Base-by-base conservation (phyloP, 306 rosid species). In the Acmispon strigosus region DNA sequence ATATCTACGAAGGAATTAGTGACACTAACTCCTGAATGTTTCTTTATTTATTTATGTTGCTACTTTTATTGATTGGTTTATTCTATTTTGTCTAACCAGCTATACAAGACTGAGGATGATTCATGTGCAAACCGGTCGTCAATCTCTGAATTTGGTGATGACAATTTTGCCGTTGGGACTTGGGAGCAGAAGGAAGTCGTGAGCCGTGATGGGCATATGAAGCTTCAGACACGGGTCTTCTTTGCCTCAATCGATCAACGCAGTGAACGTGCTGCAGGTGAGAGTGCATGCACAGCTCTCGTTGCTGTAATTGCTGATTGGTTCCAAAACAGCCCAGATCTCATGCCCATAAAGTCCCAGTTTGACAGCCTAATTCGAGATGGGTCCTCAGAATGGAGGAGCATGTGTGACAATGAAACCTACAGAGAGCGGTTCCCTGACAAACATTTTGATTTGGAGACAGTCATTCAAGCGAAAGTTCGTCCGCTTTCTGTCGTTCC, bases 221-320 rank as follows among this genome's bases (percentile, higher is more conserved):
- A 85, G 78, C 97, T 95, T 80, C 84, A 83, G 73, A 85, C 96
- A 49, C 87, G 89, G 62, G 96, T 88, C 72, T 95, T 95, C 84
- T 95, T 89, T 84, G 99, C 99, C 60, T 87, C 99, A 70, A 95
- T 95, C 2, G 97, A 95, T 78, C 99, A 95, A 72, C 82, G 99
- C 15, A 95, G 90, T 72, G 97, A 89, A 82, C 83, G 91, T 45
- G 99, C 97, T 36, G 96, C 96, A 0, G 99, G 99, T 0, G 99
- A 95, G 90, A 86, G 99, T 81, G 99, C 97, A 49, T 95, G 99
- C 18, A 95, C 99, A 34, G 99, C 91, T 67, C 93, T 91, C 8
- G 99, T 95, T 48, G 97, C 97, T 24, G 97, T 95, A n/a, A 86
- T 95, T 73, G 97, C 99, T 0, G 88, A 91, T 66, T 95, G 99